Evolutionary conservation across 1,139 yeast species (phyloP).

Genomic region (Suhomyces yuchorum): DNA sequence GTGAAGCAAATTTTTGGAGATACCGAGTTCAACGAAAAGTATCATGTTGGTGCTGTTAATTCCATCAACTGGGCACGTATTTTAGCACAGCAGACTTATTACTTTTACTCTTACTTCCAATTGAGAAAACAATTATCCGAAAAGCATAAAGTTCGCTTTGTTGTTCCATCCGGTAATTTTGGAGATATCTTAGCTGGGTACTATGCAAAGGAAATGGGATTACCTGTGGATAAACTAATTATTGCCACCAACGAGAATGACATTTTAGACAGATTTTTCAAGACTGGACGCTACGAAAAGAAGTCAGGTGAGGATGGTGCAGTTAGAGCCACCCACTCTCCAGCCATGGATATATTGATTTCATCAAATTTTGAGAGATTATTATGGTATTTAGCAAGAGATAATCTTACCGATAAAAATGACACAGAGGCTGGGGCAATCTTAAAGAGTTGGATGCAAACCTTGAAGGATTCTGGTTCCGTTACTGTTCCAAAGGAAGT

Average conservation of each 20-base stretch:
- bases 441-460: constrained; percentile 74
- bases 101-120: constrained; percentile 88
- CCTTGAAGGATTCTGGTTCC: constrained; percentile 73
- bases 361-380: constrained; percentile 96
- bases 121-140: constrained; percentile 43
- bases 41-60: constrained; percentile 96
- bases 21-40: constrained; percentile 77
- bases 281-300: constrained; percentile 81
- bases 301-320: constrained; percentile 47
- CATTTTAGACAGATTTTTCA: constrained; percentile 88
- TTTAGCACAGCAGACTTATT: constrained; percentile 94
- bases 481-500: constrained; percentile 71
- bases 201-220: constrained; percentile 92
- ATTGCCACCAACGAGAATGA: constrained; percentile 97
- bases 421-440: constrained; percentile 75
- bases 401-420: constrained; percentile 53
- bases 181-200: constrained; percentile 98
- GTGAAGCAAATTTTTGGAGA: constrained; percentile 94
- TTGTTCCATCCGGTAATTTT: constrained; percentile 97
- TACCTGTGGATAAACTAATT: constrained; percentile 81
- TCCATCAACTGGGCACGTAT: constrained; percentile 99
- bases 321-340: constrained; percentile 89
- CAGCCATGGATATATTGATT: constrained; percentile 97
- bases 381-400: constrained; percentile 89
- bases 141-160: constrained; percentile 65